phyloP scores from a whole-genome alignment of 1,284 basidiomycete genomes.

The Athelia sp. region DNA sequence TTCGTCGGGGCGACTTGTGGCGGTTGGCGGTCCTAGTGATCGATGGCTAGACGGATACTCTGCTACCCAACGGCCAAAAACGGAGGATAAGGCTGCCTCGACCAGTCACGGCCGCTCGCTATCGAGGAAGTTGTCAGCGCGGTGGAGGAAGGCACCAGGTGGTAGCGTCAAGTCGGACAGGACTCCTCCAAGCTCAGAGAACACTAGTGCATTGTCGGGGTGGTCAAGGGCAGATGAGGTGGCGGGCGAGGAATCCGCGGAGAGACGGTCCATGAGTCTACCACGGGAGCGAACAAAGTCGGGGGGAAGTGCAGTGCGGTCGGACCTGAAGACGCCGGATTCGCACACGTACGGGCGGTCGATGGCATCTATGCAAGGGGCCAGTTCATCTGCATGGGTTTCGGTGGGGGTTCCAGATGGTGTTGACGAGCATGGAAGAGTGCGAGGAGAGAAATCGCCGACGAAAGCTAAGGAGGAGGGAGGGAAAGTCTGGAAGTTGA shows the following conservation, averaged over 20 bases:
- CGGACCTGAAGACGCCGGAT: not conserved
- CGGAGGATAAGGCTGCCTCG: not conserved
- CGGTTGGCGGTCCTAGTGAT: constrained; percentile 39
- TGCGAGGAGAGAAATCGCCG: constrained; percentile 5
- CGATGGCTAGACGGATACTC: constrained; percentile 14
- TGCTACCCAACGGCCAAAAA: constrained; percentile 1
- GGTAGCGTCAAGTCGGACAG: not conserved
- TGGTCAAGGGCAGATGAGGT: not conserved
- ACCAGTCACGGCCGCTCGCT: constrained; percentile 22
- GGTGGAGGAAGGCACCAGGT: constrained; percentile 28
- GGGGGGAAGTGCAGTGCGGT: not conserved
- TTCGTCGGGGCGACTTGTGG: constrained; percentile 36
- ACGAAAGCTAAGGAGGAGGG: constrained; percentile 23
- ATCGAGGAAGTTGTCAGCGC: constrained; percentile 44
- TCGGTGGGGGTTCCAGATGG: not conserved
- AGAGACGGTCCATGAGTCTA: not conserved
- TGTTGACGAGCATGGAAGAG: constrained; percentile 6
- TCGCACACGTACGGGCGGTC: not conserved
- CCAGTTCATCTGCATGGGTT: not conserved
- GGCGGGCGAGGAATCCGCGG: not conserved
- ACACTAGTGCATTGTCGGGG: not conserved
- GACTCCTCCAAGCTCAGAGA: not conserved
- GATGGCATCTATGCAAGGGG: no score
- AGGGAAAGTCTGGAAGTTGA: constrained; percentile 55
- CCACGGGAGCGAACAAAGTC: not conserved